Conservation (phyloP, 2,329 filamentous ascomycete genomes). For the Sordariomycetes sp. region DNA sequence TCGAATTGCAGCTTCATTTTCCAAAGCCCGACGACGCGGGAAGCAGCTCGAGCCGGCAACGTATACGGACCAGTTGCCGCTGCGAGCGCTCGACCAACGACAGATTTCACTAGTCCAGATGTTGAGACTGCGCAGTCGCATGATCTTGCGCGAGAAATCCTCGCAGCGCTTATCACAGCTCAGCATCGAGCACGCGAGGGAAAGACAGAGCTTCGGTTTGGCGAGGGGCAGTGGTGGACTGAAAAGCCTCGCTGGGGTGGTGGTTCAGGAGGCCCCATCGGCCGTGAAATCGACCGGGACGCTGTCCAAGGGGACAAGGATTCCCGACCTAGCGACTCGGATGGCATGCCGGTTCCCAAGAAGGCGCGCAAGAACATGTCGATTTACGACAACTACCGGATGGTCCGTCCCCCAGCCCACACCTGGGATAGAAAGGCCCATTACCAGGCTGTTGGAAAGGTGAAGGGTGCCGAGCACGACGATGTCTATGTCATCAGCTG, state of each 20-base stretch:
- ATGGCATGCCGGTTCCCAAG: slow-evolving; percentile 24
- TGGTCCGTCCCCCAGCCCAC: slow-evolving; percentile 45
- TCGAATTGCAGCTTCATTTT: slow-evolving; percentile 52
- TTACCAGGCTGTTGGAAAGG: slow-evolving; percentile 48
- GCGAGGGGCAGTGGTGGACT: slow-evolving; percentile 54
- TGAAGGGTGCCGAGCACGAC: slow-evolving; percentile 37
- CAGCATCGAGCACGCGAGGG: slow-evolving; percentile 54
- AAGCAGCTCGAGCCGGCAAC: slow-evolving; percentile 48
- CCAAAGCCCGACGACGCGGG: slow-evolving; percentile 49
- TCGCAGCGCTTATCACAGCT: slow-evolving; percentile 51
- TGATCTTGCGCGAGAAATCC: slow-evolving; percentile 52
- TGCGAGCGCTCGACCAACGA: slow-evolving; percentile 47
- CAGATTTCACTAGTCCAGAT: slow-evolving; percentile 34
- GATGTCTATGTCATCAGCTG: slow-evolving; percentile 54
- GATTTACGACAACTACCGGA: slow-evolving; percentile 56
- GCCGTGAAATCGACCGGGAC: slow-evolving; percentile 47
- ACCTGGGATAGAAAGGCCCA: slow-evolving; percentile 53
- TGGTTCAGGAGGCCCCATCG: slow-evolving; percentile 52
- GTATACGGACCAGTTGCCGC: slow-evolving; percentile 54
- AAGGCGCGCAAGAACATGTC: slow-evolving; percentile 45
- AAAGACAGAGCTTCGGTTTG: slow-evolving; percentile 44
- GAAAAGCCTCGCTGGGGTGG: slow-evolving; percentile 54
- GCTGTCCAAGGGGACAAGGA: slow-evolving; percentile 37
- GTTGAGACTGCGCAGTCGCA: slow-evolving; percentile 47
- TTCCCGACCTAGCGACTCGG: slow-evolving; percentile 15